A percentile compares a stretch with the other conserved stretches of the same genome.
phyloP scores from a whole-genome alignment of 164 flowering plant species.

The Berberis vulgaris region DNA sequence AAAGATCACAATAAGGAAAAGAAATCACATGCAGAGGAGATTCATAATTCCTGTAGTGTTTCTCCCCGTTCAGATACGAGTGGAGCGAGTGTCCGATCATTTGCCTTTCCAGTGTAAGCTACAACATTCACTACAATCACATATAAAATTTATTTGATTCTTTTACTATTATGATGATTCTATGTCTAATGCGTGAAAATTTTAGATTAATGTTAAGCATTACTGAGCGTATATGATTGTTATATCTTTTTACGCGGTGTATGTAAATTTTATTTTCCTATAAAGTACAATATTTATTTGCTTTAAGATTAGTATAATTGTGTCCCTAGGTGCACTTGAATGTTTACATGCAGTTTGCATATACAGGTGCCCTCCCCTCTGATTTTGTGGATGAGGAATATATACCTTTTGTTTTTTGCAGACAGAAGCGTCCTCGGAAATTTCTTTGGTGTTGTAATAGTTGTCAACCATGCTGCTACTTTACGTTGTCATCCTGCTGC shows the following conservation, averaged over 20 bases:
- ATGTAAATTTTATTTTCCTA: too few species aligned
- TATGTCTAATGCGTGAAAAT: not conserved
- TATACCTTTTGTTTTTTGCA: constrained; percentile 20
- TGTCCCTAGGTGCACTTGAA: not conserved
- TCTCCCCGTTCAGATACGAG: constrained; percentile 39
- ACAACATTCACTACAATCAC: not conserved
- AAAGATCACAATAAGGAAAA: constrained; percentile 9
- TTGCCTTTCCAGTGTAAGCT: constrained; percentile 60
- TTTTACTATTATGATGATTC: not conserved
- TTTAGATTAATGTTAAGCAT: not conserved
- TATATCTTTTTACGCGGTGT: too few species aligned
- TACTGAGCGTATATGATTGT: too few species aligned
- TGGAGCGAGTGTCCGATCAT: constrained; percentile 30
- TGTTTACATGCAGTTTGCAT: not conserved
- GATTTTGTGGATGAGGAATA: constrained; percentile 7
- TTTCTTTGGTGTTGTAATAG: not conserved
- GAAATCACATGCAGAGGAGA: not conserved
- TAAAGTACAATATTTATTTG: not conserved
- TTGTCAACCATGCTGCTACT: not conserved
- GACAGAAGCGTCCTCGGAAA: constrained; percentile 20
- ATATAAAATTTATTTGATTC: not conserved
- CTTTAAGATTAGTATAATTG: not conserved
- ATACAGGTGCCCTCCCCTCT: constrained; percentile 4
- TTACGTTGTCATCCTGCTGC: not conserved
- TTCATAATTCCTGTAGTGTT: constrained; percentile 12